Conservation (phyloP, 441 rosid species). For the Euphorbia celastroides region DNA sequence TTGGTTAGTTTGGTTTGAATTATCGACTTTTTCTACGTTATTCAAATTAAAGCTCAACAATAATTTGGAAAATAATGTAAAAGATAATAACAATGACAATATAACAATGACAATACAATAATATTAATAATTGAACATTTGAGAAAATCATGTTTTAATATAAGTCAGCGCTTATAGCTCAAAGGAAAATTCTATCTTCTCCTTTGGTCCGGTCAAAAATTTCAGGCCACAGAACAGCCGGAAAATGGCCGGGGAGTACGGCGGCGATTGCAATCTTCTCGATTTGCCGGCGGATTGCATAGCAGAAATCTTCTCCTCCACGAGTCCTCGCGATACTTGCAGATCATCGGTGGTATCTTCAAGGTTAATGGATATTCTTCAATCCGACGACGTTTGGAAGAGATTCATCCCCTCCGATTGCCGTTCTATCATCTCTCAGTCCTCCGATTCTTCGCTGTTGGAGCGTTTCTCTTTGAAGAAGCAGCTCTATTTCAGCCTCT, state of each 20-base stretch:
- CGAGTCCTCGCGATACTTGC: conserved; percentile 32
- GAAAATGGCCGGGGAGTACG: not conserved
- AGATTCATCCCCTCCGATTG: conserved; percentile 43
- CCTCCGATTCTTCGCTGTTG: not conserved
- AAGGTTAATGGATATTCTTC: conserved; percentile 30
- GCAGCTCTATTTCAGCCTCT: conserved; percentile 42
- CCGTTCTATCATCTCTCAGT: conserved; percentile 15
- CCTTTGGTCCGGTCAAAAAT: too few species aligned
- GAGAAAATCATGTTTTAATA: too few species aligned
- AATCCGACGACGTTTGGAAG: conserved; percentile 57
- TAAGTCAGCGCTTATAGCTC: too few species aligned
- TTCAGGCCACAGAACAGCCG: too few species aligned
- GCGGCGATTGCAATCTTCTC: not conserved
- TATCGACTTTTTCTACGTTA: too few species aligned
- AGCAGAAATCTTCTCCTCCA: conserved; percentile 18
- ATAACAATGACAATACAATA: too few species aligned
- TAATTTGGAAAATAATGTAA: too few species aligned
- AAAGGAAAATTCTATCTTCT: too few species aligned
- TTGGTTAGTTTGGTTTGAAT: too few species aligned
- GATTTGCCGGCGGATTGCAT: conserved; percentile 14
- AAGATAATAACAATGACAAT: too few species aligned
- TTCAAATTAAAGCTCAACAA: too few species aligned
- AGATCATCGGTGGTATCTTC: conserved; percentile 33
- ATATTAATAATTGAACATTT: too few species aligned
- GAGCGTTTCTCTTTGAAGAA: conserved; percentile 25